Evolutionary conservation across 1,139 yeast species (phyloP), one percentile per base, ranked within the genome.

Genomic region (Candida dubliniensis): DNA sequence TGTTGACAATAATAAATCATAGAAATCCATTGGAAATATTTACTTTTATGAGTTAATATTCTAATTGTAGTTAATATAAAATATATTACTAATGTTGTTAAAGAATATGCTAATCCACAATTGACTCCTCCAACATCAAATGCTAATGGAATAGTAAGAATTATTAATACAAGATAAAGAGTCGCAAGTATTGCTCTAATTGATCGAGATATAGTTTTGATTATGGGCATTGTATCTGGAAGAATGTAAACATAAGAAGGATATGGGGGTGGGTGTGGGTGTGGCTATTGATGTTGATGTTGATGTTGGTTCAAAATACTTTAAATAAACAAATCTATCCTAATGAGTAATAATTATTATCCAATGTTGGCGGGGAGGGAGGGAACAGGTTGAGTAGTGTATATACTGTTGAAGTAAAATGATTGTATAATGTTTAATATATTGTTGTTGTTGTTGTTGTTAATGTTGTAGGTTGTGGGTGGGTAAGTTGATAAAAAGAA

Each of bases 61-160:
- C 95, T 74, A 35, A 89, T 60, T 1, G 95, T 83, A 10, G 96
- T 88, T 41, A 89, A 70, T 6, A 79, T 62, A 51, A 87, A 83
- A 64, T 89, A 90, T 46, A 86, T 66, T 41, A 74, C 63, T 51
- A 86, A 78, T 29, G 90, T 72, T 1, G 96, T 84, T 40, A 87
- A 79, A 2, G 97, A 87, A 60, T 83, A 93, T 13, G 95, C 81
- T 52, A 93, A 69, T 0, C 99, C 99, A 65, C 98, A 91, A 45
- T 81, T 77, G 27, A 84, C 77, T 1, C 98, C 98, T 12, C 98
- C 98, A 30, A 89, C 85, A 59, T 91, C 96, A 65, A 93, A 93
- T n/a, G 97, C 89, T 50, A 93, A 75, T 5, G 98, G 98, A 13
- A 93, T 85, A 1, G 97, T 87, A 31, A 91, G 73, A 38, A 93